A percentile compares a stretch with the other conserved stretches of the same genome.
phyloP scores from a whole-genome alignment of 495 filamentous ascomycete genomes.

The Neurospora sp. region DNA sequence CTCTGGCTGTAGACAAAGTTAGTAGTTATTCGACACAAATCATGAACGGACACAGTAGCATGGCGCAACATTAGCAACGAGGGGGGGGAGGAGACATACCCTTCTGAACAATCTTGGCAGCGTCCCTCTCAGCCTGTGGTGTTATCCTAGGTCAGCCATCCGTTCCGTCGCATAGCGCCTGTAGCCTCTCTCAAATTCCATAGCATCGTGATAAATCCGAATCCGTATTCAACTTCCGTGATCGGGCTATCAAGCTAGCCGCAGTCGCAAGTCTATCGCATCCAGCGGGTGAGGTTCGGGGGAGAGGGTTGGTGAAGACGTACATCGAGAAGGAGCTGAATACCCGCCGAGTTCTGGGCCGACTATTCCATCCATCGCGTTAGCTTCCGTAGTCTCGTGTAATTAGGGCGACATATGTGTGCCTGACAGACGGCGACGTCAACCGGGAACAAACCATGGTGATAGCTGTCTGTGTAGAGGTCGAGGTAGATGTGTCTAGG shows the following conservation, averaged over 20 bases:
- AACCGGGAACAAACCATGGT: conserved; percentile 3
- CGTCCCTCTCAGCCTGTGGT: conserved; percentile 85
- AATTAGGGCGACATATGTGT: not conserved
- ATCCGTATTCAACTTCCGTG: too few species aligned
- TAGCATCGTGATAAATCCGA: too few species aligned
- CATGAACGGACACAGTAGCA: too few species aligned
- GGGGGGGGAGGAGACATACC: conserved; percentile 36
- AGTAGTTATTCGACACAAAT: not conserved
- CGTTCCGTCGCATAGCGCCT: not conserved
- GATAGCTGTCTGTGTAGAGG: not conserved
- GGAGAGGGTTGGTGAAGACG: conserved; percentile 17
- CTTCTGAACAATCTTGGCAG: conserved; percentile 98
- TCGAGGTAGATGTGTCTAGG: not conserved
- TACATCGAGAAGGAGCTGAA: conserved; percentile 98
- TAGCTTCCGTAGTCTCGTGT: not conserved
- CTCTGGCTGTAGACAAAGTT: conserved; percentile 20
- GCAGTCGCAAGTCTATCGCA: not conserved
- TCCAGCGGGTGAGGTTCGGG: too few species aligned
- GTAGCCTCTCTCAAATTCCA: too few species aligned
- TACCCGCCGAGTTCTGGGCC: conserved; percentile 95
- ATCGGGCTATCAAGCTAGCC: too few species aligned
- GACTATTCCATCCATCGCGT: conserved; percentile 45
- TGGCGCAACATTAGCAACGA: not conserved
- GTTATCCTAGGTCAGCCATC: not conserved
- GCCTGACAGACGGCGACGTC: not conserved